Evolutionary conservation across 305 asterid genomes (phyloP).

Genomic region (Nicotiana rustica): DNA sequence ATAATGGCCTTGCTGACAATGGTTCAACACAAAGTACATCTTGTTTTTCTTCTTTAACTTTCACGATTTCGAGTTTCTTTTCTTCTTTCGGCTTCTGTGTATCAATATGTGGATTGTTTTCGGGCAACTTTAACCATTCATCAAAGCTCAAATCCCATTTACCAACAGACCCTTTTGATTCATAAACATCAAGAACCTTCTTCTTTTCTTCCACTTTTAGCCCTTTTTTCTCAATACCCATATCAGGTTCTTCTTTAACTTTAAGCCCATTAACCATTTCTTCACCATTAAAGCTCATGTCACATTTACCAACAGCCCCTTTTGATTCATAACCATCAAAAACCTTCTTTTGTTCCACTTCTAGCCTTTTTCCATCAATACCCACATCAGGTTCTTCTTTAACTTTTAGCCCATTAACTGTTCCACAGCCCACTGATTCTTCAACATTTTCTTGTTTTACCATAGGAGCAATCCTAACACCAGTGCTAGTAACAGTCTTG

Average conservation of each 20-base stretch:
- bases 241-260: background rate
- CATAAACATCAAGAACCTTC: slow-evolving; percentile 38
- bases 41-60: slow-evolving; percentile 45
- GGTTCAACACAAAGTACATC: slow-evolving; percentile 52
- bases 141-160: background rate
- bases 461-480: slow-evolving; percentile 57
- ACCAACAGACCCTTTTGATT: slow-evolving; percentile 25
- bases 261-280: slow-evolving; percentile 10
- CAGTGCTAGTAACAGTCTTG: slow-evolving; percentile 61
- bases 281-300: background rate
- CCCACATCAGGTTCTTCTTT: background rate
- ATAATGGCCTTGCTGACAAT: slow-evolving; percentile 51
- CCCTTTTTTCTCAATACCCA: background rate
- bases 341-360: background rate
- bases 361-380: background rate
- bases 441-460: slow-evolving; percentile 29
- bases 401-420: slow-evolving; percentile 11
- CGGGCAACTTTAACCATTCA: background rate
- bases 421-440: background rate
- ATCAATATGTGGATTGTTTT: background rate
- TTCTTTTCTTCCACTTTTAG: background rate
- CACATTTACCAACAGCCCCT: background rate
- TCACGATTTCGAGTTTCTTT: background rate
- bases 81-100: background rate
- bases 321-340: slow-evolving; percentile 42